Base-by-base conservation (phyloP, 1,284 basidiomycete genomes). In the Marasmius tenuissimus region DNA sequence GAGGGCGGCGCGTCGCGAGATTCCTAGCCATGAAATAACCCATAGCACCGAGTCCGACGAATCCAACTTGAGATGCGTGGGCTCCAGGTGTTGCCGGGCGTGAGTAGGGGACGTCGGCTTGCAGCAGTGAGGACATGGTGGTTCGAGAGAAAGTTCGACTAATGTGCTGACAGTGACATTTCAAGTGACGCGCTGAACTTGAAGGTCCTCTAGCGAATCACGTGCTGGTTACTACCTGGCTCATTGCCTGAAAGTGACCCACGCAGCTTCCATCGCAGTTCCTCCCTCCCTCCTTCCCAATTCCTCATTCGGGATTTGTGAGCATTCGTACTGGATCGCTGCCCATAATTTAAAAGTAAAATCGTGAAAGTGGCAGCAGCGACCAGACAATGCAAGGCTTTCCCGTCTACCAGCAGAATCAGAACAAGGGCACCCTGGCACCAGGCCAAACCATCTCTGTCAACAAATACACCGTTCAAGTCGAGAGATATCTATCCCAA, bases 371-470 rank as follows among this genome's bases (percentile, higher is more conserved):
- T 33, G 33, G 38, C n/a, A n/a, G 38, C 52, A 52, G 59, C 48
- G 77, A 78, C 78, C 76, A 77, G 35, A 71, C 67, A 60, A 75
- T 75, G 57, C 77, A 78, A 63, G 72, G 71, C 47, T 76, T 76
- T 60, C 75, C 78, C 64, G 72, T 73, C 11, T 76, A 78, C 34
- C 62, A 47, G 20, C 45, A 63, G 49, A 27, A 27, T 27, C 78
- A 80, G 63, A 78, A 82, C 74, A 87, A 87, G 73, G 89, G 88
- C 39, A 89, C 90, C 1, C 79, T 92, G 20, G 74, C 85, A 52
- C 83, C 89, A 35, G 97, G 97, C 4, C 96, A 97, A 72, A 85
- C 89, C 58, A 94, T 99, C 67, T 81, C 88, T 20, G 93, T 99
- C 55, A 97, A 97, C 73, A 92, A 93, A 70, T 89, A 93, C 75